Base-by-base conservation (phyloP, 129 eudicot species). In the Tagetes erecta region DNA sequence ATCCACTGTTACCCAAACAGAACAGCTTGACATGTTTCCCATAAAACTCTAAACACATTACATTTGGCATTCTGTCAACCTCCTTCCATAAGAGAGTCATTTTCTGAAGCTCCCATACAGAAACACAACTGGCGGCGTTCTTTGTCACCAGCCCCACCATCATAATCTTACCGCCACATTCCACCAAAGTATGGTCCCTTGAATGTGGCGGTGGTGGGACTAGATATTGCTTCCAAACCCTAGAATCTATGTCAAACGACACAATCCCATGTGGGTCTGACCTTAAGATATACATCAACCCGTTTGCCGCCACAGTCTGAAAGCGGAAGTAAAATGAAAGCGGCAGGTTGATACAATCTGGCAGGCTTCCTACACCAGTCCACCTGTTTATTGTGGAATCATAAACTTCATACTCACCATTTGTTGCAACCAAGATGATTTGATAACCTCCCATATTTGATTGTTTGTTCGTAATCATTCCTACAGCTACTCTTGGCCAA, bases 51-150 rank as follows among this genome's bases (percentile, higher is more conserved):
- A 92, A 92, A 92, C 96, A 86, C 98, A 85, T 81, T 73, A 79
- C 67, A 81, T 92, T 92, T 92, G 96, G 98, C 98, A 92, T 92
- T 92, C 97, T 92, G 97, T 92, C 97, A 87, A 89, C 97, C 97
- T 92, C 97, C 97, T 87, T 92, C 96, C 97, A 92, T 82, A 92
- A 78, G 73, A 92, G 86, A 62, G 91, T 87, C 97, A 92, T 92
- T 84, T 83, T 92, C 72, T 92, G 96, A 80, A 92, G 91, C 92
- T 92, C 97, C 97, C 97, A 92, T 76, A 92, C 74, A 80, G 90
- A 92, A 60, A 89, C 91, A 51, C 97, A 85, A 9, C 89, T 89
- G 69, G 91, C 98, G 6, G 92, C 86, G 12, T 86, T 90, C 81
- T 86, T 92, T 3, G 88, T 86, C 70, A 90, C 85, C 67, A 92